Conservation (phyloP, 192 early-diverging fungal genomes). For the Coemansia sp. region DNA sequence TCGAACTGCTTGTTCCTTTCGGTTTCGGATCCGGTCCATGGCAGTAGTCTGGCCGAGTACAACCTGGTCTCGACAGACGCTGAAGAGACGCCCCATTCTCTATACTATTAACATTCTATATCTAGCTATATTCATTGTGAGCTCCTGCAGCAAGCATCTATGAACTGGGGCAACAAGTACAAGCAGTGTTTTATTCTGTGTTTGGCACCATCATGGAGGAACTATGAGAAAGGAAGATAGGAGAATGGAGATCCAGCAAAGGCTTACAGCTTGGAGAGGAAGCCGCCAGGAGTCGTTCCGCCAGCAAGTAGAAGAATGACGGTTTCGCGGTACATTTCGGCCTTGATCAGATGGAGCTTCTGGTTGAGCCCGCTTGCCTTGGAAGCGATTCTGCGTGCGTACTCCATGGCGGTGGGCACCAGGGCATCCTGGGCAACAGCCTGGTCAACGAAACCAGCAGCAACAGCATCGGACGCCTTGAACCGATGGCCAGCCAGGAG, state of each 20-base stretch:
- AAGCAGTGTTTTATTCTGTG: neutral
- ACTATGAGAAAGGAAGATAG: neutral
- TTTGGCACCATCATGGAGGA: neutral
- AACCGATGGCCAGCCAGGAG: constrained; percentile 64
- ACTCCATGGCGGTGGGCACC: constrained; percentile 54
- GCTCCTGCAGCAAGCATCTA: too few species aligned
- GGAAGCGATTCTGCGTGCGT: constrained; percentile 58
- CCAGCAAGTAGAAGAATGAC: constrained; percentile 37
- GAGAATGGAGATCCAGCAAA: neutral
- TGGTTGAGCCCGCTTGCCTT: constrained; percentile 59
- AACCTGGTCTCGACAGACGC: neutral
- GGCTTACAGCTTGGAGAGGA: constrained; percentile 48
- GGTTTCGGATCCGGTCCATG: constrained; percentile 43
- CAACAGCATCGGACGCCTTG: constrained; percentile 61
- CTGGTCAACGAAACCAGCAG: constrained; percentile 60
- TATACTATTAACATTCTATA: neutral
- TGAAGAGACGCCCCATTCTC: neutral
- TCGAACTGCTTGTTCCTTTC: constrained; percentile 43
- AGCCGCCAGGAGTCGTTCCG: constrained; percentile 34
- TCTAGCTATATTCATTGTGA: neutral
- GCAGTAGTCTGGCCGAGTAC: constrained; percentile 34
- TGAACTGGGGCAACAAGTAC: neutral
- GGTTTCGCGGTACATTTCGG: constrained; percentile 65
- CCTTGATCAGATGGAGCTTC: constrained; percentile 62
- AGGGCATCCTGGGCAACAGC: constrained; percentile 58